Base-by-base conservation (phyloP, 1,139 yeast genomes). In the Magnusiomyces tetraspermus region DNA sequence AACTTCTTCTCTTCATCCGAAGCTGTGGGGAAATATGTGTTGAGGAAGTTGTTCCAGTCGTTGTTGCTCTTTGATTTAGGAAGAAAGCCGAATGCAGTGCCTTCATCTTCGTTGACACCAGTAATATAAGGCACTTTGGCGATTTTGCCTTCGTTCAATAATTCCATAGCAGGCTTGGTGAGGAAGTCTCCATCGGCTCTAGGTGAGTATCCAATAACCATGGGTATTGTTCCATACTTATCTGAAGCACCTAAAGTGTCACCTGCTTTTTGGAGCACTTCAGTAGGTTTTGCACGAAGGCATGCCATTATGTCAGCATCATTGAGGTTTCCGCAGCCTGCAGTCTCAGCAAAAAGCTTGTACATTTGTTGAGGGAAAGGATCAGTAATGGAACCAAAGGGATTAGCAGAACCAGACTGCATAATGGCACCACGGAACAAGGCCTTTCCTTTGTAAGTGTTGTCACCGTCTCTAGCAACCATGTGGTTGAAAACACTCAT, bases 371-470 rank as follows among this genome's bases (percentile, higher is more conserved):
- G 59, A 10, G 59, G 58, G 22, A 31, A 23, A 3, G 43, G 38
- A 11, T 53, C 42, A 19, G 52, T 56, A 8, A 38, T 28, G 31
- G 46, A 19, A 6, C 51, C 50, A 17, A 57, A 23, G n/a, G 60
- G 56, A 6, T 59, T 31, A 2, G 50, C 49, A 3, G 57, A 48
- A 13, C 66, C 65, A 48, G 56, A 48, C 40, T 64, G 64, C 61
- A 64, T 51, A 30, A 66, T 62, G 8, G 63, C 67, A 44, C 66
- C 64, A 46, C 56, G 56, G 47, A 66, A 55, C 49, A 54, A 58
- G n/a, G 55, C 49, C 19, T 54, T 54, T 17, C 52, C 55, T 2
- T 53, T 53, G 51, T 54, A 54, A 3, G 49, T 46, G 22, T 50
- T 47, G 48, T 53, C 49, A 41, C 61, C 55, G 4, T 55, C 57